Percentiles rank a stretch among this genome's conserved stretches.
Conservation (phyloP, 192 early-diverging fungal genomes). For the Diversispora eburnea region DNA sequence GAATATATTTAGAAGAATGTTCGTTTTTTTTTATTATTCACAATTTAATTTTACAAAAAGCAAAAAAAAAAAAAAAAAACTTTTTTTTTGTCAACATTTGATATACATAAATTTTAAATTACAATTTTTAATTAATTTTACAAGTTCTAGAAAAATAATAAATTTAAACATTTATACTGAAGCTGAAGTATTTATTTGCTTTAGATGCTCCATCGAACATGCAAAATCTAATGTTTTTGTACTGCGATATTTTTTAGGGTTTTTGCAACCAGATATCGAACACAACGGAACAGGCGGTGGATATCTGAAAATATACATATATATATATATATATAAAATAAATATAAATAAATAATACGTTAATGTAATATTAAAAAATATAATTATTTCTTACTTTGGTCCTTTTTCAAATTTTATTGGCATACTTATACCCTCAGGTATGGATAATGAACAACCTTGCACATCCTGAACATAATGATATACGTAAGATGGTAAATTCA, state of each 20-base stretch:
- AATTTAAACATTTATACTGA: neutral
- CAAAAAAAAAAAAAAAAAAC: no score
- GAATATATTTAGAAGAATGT: no score
- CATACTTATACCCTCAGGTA: conserved; percentile 30
- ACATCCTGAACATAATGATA: conserved; percentile 41
- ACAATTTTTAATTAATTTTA: no score
- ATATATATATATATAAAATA: no score
- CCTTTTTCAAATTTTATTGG: conserved; percentile 23
- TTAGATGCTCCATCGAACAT: conserved; percentile 59
- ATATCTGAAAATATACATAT: conserved; percentile 33
- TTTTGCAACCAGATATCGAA: conserved; percentile 43
- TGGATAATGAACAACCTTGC: conserved; percentile 41
- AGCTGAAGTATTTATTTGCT: conserved; percentile 24
- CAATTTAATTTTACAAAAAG: no score
- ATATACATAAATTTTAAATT: no score
- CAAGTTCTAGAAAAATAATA: no score
- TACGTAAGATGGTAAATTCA: neutral
- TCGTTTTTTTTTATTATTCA: no score
- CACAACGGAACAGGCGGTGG: conserved; percentile 48
- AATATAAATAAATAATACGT: no score
- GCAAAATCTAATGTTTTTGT: conserved; percentile 48
- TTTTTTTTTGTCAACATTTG: no score
- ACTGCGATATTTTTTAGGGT: conserved; percentile 54
- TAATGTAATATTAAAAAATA: no score
- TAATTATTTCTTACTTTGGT: conserved; percentile 30